Percentiles rank a stretch among this genome's conserved stretches.
phyloP scores from a whole-genome alignment of 2,329 filamentous ascomycete genomes.

The Sarocladium strictum region DNA sequence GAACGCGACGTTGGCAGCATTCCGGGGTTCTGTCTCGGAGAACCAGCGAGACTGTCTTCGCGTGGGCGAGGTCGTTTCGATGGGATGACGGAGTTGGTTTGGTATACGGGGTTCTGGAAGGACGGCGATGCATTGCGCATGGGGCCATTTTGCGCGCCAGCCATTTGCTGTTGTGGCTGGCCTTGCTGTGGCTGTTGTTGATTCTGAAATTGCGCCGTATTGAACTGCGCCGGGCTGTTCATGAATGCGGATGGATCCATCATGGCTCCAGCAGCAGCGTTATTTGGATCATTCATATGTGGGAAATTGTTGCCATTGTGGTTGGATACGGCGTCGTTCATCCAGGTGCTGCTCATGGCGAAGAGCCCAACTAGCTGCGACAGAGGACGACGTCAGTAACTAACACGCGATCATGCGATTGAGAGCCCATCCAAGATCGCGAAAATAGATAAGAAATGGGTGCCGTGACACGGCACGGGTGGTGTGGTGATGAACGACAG shows the following conservation, averaged over 20 bases:
- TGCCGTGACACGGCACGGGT: slow-evolving; percentile 39
- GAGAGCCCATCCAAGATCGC: slow-evolving; percentile 32
- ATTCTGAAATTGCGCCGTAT: slow-evolving; percentile 52
- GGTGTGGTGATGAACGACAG: slow-evolving; percentile 29
- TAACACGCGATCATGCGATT: slow-evolving; percentile 27
- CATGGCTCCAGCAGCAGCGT: slow-evolving; percentile 42
- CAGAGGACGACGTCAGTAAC: slow-evolving; percentile 39
- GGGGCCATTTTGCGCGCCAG: slow-evolving; percentile 71
- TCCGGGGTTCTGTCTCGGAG: slow-evolving; percentile 68
- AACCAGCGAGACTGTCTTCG: slow-evolving; percentile 80
- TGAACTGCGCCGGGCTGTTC: slow-evolving; percentile 55
- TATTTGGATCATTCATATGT: slow-evolving; percentile 54
- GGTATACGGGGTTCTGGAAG: slow-evolving; percentile 73
- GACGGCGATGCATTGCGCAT: slow-evolving; percentile 78
- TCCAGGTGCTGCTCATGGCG: slow-evolving; percentile 63
- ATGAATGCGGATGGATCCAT: slow-evolving; percentile 62
- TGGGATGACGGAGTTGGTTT: slow-evolving; percentile 79
- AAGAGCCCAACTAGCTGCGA: slow-evolving; percentile 27
- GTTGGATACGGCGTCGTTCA: slow-evolving; percentile 64
- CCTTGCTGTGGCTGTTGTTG: slow-evolving; percentile 16
- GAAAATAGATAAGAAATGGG: slow-evolving; percentile 25
- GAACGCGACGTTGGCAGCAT: slow-evolving; percentile 79
- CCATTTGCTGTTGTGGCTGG: slow-evolving; percentile 39
- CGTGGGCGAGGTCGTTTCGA: slow-evolving; percentile 78
- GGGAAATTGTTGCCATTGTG: slow-evolving; percentile 65